Evolutionary conservation across 116 monocot species (phyloP), one percentile per base, ranked within the genome.

Genomic region (Iris pallida): DNA sequence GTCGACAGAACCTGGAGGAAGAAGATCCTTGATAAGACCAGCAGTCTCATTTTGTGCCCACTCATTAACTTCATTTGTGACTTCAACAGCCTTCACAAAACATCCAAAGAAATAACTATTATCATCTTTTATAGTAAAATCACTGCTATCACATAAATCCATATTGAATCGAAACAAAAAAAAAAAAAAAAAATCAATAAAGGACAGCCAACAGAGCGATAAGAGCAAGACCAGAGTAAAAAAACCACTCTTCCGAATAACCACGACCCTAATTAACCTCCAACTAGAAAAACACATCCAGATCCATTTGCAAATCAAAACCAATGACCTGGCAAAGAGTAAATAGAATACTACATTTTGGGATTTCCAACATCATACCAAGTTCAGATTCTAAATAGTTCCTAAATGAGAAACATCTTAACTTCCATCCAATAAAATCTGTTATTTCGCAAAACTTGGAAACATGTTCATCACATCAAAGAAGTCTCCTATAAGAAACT

Each of bases 11-110:
- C 71, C 76, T 30, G 66, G 6, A 54, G 78, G 76, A 66, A 86
- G 79, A 47, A 86, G 61, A 11, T 79, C 67, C 13, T 76, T 79
- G 64, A 82, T 86, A 44, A 79, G 82, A 7, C 86, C 86, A 13
- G 47, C 18, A 20, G 73, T 86, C 16, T 41, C 49, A 19, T 52
- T 76, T 62, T 86, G 66, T 3, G 76, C 79, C 86, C 86, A 86
- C 46, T 58, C 68, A 72, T 86, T 86, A 8, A 86, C 78, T 69
- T 82, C 73, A 45, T 57, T 20, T 45, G 58, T 66, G 2, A 64
- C 81, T 72, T 86, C 78, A 59, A 60, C 65, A 20, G 85, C 81
- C 85, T 86, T 68, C 5, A 57, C 11, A 41, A 65, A 45, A 2
- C 14, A 55, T 30, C 30, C 64, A 52, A 5, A 55, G 18, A 42